Percentiles rank a stretch among this genome's conserved stretches.
Evolutionary conservation across 306 rosid species (phyloP).

Genomic region (Pyrus bretschneideri): DNA sequence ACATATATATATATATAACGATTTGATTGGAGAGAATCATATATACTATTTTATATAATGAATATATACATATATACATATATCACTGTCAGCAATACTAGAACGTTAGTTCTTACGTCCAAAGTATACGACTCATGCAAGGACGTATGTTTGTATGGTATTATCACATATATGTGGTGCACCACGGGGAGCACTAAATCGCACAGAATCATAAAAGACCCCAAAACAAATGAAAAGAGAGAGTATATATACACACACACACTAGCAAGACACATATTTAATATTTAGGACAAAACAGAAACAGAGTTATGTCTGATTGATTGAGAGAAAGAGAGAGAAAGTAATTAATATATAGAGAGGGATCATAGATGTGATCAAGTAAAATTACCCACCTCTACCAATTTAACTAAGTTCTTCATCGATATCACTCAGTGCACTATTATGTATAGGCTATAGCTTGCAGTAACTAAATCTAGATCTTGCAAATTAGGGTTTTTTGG

Average conservation of each 20-base stretch:
- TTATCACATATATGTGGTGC: slow-evolving; percentile 26
- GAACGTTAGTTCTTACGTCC: neutral
- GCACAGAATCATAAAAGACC: slow-evolving; percentile 38
- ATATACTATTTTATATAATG: neutral
- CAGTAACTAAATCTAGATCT: neutral
- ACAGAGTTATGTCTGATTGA: slow-evolving; percentile 51
- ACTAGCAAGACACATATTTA: slow-evolving; percentile 39
- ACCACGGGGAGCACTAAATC: slow-evolving; percentile 67
- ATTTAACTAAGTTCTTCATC: neutral
- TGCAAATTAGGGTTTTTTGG: slow-evolving; percentile 48
- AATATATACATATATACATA: neutral
- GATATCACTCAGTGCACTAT: neutral
- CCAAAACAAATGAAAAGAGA: slow-evolving; percentile 33
- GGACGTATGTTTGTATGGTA: slow-evolving; percentile 1
- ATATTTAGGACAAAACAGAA: slow-evolving; percentile 33
- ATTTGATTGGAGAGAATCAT: neutral
- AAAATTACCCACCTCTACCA: neutral
- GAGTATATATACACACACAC: neutral
- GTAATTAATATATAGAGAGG: slow-evolving; percentile 16
- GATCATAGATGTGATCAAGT: neutral
- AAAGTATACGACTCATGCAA: slow-evolving; percentile 8
- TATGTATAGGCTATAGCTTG: neutral
- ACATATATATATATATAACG: neutral
- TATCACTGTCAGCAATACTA: neutral
- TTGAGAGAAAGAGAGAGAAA: slow-evolving; percentile 22